A percentile compares a stretch with the other conserved stretches of the same genome.
phyloP scores from a whole-genome alignment of 2,329 filamentous ascomycete species.

The Elsinoe fawcettii region DNA sequence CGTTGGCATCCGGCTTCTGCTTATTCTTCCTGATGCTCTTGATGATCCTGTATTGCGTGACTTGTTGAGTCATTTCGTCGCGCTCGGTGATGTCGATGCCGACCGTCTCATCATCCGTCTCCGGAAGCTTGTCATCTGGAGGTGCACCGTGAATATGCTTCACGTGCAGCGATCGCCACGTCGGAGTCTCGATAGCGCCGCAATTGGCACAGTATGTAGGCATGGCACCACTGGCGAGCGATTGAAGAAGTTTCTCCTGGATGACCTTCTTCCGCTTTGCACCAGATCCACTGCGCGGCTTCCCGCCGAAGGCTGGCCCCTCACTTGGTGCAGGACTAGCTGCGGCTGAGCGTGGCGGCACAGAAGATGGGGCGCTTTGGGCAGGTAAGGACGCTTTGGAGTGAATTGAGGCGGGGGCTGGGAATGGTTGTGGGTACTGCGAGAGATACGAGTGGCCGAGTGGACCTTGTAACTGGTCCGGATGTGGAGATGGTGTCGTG shows the following conservation, averaged over 20 bases:
- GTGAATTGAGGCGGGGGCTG: conserved; percentile 2
- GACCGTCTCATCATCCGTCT: conserved; percentile 64
- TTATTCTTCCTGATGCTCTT: conserved; percentile 64
- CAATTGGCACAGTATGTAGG: conserved; percentile 89
- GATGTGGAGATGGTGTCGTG: not conserved
- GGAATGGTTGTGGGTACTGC: conserved; percentile 17
- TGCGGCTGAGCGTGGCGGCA: conserved; percentile 21
- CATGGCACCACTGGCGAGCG: conserved; percentile 70
- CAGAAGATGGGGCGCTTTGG: conserved; percentile 25
- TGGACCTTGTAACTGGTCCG: not conserved
- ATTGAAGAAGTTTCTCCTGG: conserved; percentile 46
- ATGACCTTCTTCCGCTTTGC: conserved; percentile 61
- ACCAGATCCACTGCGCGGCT: conserved; percentile 38
- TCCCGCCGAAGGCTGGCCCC: conserved; percentile 7
- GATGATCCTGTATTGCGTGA: conserved; percentile 63
- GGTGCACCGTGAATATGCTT: conserved; percentile 65
- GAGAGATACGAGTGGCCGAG: not conserved
- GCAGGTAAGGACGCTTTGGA: conserved; percentile 20
- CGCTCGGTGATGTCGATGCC: conserved; percentile 62
- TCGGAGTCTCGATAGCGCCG: conserved; percentile 89
- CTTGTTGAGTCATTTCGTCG: conserved; percentile 51
- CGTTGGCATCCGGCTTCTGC: conserved; percentile 22
- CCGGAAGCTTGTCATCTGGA: conserved; percentile 60
- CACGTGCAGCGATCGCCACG: conserved; percentile 90
- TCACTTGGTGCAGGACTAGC: conserved; percentile 32